A percentile compares a stretch with the other conserved stretches of the same genome.
Evolutionary conservation across 257 asterid genomes (phyloP).

Genomic region (Solanum medicagineum): DNA sequence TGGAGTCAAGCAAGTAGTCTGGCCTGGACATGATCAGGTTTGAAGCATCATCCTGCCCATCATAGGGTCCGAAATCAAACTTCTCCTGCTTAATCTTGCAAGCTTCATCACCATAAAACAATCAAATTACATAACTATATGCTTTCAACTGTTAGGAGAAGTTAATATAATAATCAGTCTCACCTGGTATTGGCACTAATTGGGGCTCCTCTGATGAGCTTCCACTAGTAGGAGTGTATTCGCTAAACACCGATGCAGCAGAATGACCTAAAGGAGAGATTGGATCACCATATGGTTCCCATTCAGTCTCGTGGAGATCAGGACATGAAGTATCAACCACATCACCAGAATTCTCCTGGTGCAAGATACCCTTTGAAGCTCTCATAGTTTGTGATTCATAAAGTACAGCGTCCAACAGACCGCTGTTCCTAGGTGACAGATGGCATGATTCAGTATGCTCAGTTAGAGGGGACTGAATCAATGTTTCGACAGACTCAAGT

Average conservation of each 20-base stretch:
- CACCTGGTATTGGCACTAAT: conserved; percentile 22
- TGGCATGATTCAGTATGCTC: conserved; percentile 22
- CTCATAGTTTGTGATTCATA: conserved; percentile 27
- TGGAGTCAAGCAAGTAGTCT: conserved; percentile 15
- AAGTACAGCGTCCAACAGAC: conserved; percentile 48
- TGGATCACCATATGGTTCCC: conserved; percentile 28
- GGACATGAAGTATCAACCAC: conserved; percentile 9
- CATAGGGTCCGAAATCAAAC: conserved; percentile 3
- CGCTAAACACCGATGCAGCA: conserved; percentile 27
- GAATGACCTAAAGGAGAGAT: conserved; percentile 42
- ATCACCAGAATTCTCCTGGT: not conserved
- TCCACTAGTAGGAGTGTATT: conserved; percentile 25
- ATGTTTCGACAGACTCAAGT: conserved; percentile 28
- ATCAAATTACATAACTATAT: not conserved
- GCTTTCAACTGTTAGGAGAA: not conserved
- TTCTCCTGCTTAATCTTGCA: conserved; percentile 22
- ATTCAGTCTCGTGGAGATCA: conserved; percentile 22
- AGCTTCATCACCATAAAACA: conserved; percentile 13
- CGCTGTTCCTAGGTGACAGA: conserved; percentile 34
- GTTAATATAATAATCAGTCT: not conserved
- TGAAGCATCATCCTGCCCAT: conserved; percentile 12
- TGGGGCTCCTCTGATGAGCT: conserved; percentile 35
- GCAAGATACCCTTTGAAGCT: conserved; percentile 14
- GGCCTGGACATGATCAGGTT: conserved; percentile 12
- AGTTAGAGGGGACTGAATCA: conserved; percentile 26